These are phyloP conservation scores for Monilinia laxa DNA, from an alignment of 2,329 filamentous ascomycete genomes.

Conservation along the genomic window DNA sequence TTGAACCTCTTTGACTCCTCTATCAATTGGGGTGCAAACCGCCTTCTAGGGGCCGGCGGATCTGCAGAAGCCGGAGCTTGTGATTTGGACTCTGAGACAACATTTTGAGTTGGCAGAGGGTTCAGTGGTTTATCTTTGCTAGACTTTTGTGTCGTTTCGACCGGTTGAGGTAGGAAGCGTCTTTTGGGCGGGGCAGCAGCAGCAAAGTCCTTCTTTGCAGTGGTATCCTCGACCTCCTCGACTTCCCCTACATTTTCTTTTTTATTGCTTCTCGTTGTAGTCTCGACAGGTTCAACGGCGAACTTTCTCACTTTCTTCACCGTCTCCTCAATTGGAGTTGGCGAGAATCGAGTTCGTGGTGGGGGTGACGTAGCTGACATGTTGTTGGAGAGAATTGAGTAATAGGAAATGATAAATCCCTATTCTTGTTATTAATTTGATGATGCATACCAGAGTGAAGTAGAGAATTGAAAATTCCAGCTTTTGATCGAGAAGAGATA, in stretches of 20 bases:
- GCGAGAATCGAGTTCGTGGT: conserved; percentile 38
- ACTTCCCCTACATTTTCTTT: conserved; percentile 32
- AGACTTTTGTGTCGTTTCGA: conserved; percentile 69
- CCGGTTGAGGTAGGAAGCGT: conserved; percentile 66
- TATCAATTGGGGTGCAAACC: conserved; percentile 76
- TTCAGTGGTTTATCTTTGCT: conserved; percentile 48
- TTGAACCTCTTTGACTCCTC: conserved; percentile 74
- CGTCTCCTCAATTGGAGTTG: conserved; percentile 41
- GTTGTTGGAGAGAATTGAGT: conserved; percentile 18
- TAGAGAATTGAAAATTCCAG: not conserved
- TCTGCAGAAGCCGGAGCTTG: conserved; percentile 36
- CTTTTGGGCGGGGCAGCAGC: conserved; percentile 45
- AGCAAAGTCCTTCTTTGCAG: conserved; percentile 34
- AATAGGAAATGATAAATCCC: conserved; percentile 21
- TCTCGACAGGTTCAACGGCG: conserved; percentile 47
- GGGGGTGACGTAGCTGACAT: conserved; percentile 38
- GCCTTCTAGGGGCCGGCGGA: conserved; percentile 43
- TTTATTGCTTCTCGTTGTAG: conserved; percentile 44
- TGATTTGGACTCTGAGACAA: conserved; percentile 56
- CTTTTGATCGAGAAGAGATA: conserved; percentile 9
- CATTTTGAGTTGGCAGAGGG: conserved; percentile 53
- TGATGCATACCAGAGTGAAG: conserved; percentile 24
- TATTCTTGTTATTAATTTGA: conserved; percentile 12
- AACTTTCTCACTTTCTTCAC: conserved; percentile 42
- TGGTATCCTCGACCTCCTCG: conserved; percentile 31